A percentile compares a stretch with the other conserved stretches of the same genome.
Evolutionary conservation across 2,329 filamentous ascomycete species (phyloP).

Genomic region (Pseudogymnoascus sp.): DNA sequence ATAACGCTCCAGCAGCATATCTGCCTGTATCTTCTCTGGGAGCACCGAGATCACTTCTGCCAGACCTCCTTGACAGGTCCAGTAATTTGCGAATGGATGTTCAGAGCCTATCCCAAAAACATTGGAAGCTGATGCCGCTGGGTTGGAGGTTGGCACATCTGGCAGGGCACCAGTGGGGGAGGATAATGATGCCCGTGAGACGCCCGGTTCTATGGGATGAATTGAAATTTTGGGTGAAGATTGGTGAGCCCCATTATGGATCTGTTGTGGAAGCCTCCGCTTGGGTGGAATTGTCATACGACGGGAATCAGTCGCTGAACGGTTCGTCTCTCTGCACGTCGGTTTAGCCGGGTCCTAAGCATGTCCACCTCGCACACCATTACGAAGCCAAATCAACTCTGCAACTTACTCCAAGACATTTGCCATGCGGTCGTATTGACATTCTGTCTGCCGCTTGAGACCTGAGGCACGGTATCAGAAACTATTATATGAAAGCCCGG

Average conservation of each 20-base stretch:
- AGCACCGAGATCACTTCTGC: slow-evolving; percentile 67
- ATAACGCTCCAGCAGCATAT: slow-evolving; percentile 56
- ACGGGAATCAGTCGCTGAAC: slow-evolving; percentile 43
- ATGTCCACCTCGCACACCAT: background rate
- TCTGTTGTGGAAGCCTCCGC: slow-evolving; percentile 34
- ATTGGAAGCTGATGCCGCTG: slow-evolving; percentile 62
- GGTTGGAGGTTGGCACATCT: slow-evolving; percentile 61
- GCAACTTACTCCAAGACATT: slow-evolving; percentile 62
- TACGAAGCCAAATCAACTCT: background rate
- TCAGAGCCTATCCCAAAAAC: slow-evolving; percentile 74
- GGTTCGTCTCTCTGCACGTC: slow-evolving; percentile 44
- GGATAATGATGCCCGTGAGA: slow-evolving; percentile 22
- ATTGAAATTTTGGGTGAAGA: slow-evolving; percentile 48
- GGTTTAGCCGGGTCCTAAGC: background rate
- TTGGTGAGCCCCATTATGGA: slow-evolving; percentile 10
- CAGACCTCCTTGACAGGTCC: slow-evolving; percentile 69
- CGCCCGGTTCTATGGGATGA: slow-evolving; percentile 36
- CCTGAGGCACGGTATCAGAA: slow-evolving; percentile 37
- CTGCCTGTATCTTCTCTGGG: slow-evolving; percentile 66
- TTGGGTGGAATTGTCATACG: slow-evolving; percentile 49
- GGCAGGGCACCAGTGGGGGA: slow-evolving; percentile 54
- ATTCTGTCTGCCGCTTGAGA: slow-evolving; percentile 67
- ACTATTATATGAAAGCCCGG: slow-evolving; percentile 10
- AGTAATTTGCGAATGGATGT: slow-evolving; percentile 76
- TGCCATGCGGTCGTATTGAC: slow-evolving; percentile 66